Percentiles rank a stretch among this genome's conserved stretches.
These are phyloP conservation scores for Gracilariopsis chorda DNA, from an alignment of 23 red algal genomes.

Conservation along the genomic window DNA sequence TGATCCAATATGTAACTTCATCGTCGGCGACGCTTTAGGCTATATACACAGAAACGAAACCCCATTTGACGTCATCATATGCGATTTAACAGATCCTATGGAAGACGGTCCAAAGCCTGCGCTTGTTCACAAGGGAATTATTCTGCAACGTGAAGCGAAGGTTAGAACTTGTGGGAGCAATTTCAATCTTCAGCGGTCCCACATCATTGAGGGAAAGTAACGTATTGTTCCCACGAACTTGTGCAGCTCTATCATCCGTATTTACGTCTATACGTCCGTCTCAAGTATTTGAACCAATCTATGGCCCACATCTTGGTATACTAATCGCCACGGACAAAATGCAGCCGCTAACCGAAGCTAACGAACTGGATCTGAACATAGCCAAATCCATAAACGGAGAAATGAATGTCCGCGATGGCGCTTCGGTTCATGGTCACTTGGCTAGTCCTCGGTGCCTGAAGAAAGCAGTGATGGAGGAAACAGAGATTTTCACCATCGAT, in stretches of 20 bases:
- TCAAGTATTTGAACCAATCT: slow-evolving; percentile 63
- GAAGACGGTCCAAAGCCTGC: slow-evolving; percentile 74
- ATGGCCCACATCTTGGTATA: slow-evolving; percentile 71
- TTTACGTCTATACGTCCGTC: slow-evolving; percentile 60
- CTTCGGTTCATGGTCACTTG: slow-evolving; percentile 27
- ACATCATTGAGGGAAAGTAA: slow-evolving; percentile 74
- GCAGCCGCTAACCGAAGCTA: background rate
- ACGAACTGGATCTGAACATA: slow-evolving; percentile 2
- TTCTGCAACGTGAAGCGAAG: slow-evolving; percentile 57
- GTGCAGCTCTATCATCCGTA: slow-evolving; percentile 57
- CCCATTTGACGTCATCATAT: slow-evolving; percentile 77
- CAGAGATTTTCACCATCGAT: background rate
- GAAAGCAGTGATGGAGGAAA: slow-evolving; percentile 29
- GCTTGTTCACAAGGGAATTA: slow-evolving; percentile 85
- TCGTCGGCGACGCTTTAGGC: slow-evolving; percentile 63
- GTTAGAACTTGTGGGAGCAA: slow-evolving; percentile 59
- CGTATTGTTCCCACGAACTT: slow-evolving; percentile 58
- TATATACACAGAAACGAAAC: slow-evolving; percentile 24
- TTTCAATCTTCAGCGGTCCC: slow-evolving; percentile 78
- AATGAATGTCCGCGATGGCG: slow-evolving; percentile 27
- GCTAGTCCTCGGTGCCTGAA: slow-evolving; percentile 13
- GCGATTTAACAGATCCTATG: slow-evolving; percentile 90
- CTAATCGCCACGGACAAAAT: slow-evolving; percentile 20
- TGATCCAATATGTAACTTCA: slow-evolving; percentile 21
- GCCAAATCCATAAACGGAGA: slow-evolving; percentile 24